phyloP scores from a whole-genome alignment of 2,329 filamentous ascomycete genomes.

The Knufia fluminis region DNA sequence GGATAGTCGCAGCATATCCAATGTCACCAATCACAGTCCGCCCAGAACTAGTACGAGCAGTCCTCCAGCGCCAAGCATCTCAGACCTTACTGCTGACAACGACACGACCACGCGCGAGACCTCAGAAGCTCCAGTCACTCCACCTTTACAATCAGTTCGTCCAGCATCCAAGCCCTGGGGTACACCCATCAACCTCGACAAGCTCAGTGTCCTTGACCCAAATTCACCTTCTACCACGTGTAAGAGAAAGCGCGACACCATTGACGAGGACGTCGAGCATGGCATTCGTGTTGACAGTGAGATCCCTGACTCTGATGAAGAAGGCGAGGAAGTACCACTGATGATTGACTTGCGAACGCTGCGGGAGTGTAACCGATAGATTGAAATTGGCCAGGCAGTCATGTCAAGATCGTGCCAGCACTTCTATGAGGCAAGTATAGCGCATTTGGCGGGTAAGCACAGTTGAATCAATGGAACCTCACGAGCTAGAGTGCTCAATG shows the following conservation, averaged over 20 bases:
- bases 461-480: too few relatives aligned
- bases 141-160: not conserved
- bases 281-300: not conserved
- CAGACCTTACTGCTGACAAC: not conserved
- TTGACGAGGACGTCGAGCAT: not conserved
- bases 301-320: not conserved
- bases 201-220: not conserved
- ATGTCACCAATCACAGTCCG: not conserved
- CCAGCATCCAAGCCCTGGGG: conserved; percentile 6
- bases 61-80: not conserved
- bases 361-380: not conserved
- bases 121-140: not conserved
- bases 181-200: conserved; percentile 6
- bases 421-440: too few relatives aligned
- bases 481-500: too few relatives aligned
- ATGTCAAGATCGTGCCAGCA: too few relatives aligned
- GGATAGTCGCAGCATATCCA: not conserved
- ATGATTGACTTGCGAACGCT: not conserved
- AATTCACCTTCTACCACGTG: not conserved
- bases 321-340: not conserved
- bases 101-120: not conserved
- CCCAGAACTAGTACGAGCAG: not conserved
- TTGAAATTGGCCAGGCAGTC: too few relatives aligned
- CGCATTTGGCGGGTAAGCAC: too few relatives aligned
- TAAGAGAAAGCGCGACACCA: not conserved